Evolutionary conservation across 2,329 filamentous ascomycete species (phyloP), one percentile per base, ranked within the genome.

Genomic region (Chrysosporium queenslandicum): DNA sequence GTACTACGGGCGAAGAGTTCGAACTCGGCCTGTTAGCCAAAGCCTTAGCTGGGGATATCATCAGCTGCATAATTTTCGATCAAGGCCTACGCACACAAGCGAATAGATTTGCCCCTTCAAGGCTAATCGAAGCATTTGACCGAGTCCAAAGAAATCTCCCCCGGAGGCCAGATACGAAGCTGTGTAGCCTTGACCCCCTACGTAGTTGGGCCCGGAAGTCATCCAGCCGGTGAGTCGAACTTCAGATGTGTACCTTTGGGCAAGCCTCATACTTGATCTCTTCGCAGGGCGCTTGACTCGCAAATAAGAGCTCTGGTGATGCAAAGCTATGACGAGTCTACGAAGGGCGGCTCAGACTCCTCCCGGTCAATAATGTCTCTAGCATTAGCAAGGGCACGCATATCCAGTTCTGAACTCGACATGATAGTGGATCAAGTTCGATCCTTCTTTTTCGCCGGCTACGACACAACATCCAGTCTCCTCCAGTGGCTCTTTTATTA

Each of bases 391-490:
- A n/a, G 21, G 21, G 11, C 16, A 16, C n/a, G 18, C 21, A 21
- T 43, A 4, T n/a, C 8, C 23, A 21, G 21, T n/a, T 16, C 23
- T n/a, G n/a, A 43, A 27, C 40, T 43, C 23, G 40, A 43, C 23
- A 16, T 12, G 21, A 16, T 27, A n/a, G 40, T 43, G n/a, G 40
- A 43, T 36, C 63, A 66, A 43, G 59, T 67, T 48, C 62, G 61
- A 7, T 52, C 61, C 0, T 67, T 68, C 52, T 40, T 70, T 3
- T 65, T 70, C 47, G 64, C 63, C 14, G 67, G 67, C 0, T 65
- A 68, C 36, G 66, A 68, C 50, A 64, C 66, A 0, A 67, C 64
- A 1, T 58, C 62, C 7, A 61, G 59, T n/a, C 65, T 63, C 4
- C 58, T 70, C 5, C 27, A 59, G 37, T 72, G 27, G 30, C 25